Base-by-base conservation (phyloP, 2,329 filamentous ascomycete genomes). In the Myriosclerotinia scirpicola region DNA sequence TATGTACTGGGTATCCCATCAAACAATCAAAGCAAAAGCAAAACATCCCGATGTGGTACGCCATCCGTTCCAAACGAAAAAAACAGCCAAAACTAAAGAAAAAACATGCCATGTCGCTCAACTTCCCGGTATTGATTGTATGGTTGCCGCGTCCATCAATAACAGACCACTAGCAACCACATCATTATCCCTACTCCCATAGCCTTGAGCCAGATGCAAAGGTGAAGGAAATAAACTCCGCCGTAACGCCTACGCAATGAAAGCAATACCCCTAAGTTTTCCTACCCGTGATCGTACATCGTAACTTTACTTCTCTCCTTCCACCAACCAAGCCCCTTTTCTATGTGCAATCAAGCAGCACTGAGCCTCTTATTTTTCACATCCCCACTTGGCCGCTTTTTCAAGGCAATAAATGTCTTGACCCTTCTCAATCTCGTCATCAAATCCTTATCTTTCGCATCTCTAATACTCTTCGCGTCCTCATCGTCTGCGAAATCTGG, bases 401-500 rank as follows among this genome's bases (percentile, higher is more conserved):
- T 91, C 7, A 85, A 82, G 69, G 90, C 87, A 73, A 92, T 87
- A 56, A 90, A 78, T 74, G 88, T 90, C 81, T 90, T 90, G 67
- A 92, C 88, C 67, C 85, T 84, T 72, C 87, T 84, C 69, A 92
- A 78, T 71, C 87, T 83, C n/a, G 87, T 85, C 89, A 89, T 91
- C 70, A 89, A 82, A 77, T 90, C 87, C 76, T 90, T 90, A 68
- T 92, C 89, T 75, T 89, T 89, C 20, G 81, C 82, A 53, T 84
- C 85, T 50, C 79, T 81, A 5, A 78, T 78, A 62, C 78, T 80
- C 40, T 77, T 75, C 36, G 79, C 78, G 20, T 76, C 71, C 5
- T 77, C 74, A 44, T 76, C 74, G 42, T 75, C 74, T n/a, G 72
- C 74, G 9, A 52, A 65, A 26, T 72, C 71, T 12, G 46, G 52